A percentile compares a stretch with the other conserved stretches of the same genome.
phyloP scores from a whole-genome alignment of 23 red algal species.

The Gracilaria domingensis region DNA sequence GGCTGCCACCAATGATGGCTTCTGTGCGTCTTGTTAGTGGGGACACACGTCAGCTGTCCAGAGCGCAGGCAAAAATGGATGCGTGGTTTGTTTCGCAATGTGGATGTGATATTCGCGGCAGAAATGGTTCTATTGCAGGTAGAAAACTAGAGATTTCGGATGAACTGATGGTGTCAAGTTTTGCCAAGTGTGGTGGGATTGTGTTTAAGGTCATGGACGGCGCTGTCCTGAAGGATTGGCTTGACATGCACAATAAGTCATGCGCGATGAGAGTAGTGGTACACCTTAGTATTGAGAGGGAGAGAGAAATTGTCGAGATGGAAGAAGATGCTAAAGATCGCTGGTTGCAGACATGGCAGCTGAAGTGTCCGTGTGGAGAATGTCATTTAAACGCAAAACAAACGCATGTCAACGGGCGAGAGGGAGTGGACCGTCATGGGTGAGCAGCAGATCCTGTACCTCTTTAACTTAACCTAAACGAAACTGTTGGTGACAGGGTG shows the following conservation, averaged over 20 bases:
- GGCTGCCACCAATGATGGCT: conserved; percentile 4
- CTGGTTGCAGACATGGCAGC: conserved; percentile 33
- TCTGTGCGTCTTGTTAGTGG: conserved; percentile 20
- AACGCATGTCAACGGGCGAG: neutral
- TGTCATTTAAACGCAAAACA: conserved; percentile 4
- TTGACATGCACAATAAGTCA: neutral
- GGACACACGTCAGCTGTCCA: conserved; percentile 1
- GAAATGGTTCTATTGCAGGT: neutral
- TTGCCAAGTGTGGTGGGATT: neutral
- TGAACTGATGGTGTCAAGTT: conserved; percentile 15
- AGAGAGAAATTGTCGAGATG: neutral
- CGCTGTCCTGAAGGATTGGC: conserved; percentile 11
- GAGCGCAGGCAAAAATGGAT: neutral
- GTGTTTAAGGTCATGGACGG: conserved; percentile 13
- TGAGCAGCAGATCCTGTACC: neutral
- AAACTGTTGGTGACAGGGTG: too few species aligned
- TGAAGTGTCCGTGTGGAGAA: conserved; percentile 12
- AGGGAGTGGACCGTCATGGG: neutral
- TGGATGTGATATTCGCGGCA: conserved; percentile 36
- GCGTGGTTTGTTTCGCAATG: conserved; percentile 12
- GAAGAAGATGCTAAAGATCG: neutral
- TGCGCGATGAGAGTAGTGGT: conserved; percentile 9
- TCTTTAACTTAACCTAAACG: too few species aligned
- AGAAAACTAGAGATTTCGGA: neutral
- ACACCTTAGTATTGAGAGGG: conserved; percentile 4